phyloP scores from a whole-genome alignment of 2,329 filamentous ascomycete genomes.

The Orbilia oligospora region DNA sequence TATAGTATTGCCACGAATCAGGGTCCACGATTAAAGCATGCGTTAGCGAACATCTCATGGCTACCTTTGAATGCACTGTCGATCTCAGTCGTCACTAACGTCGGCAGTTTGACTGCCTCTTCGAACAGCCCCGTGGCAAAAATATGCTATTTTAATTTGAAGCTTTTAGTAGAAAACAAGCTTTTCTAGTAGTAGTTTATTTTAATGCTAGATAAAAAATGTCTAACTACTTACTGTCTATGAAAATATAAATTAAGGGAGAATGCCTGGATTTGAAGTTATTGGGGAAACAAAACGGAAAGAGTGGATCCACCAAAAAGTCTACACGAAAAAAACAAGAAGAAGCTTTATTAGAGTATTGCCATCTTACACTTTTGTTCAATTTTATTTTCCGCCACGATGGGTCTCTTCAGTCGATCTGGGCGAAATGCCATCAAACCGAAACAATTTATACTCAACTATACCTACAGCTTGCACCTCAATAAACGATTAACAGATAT shows the following conservation, averaged over 20 bases:
- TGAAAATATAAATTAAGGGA: background rate
- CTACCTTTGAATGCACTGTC: background rate
- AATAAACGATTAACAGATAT: slow-evolving; percentile 24
- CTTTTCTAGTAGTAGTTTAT: background rate
- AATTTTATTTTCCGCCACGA: background rate
- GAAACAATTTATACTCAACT: slow-evolving; percentile 25
- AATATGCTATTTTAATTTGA: background rate
- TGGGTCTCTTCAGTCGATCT: slow-evolving; percentile 17
- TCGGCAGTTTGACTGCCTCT: background rate
- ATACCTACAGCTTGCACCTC: slow-evolving; percentile 12
- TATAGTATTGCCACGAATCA: background rate
- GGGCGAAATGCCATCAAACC: slow-evolving; percentile 5
- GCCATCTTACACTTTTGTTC: background rate
- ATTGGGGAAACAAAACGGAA: background rate
- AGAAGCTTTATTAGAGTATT: background rate
- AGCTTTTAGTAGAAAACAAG: background rate
- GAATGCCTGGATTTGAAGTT: background rate
- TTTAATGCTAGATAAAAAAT: background rate
- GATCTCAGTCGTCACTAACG: slow-evolving; percentile 22
- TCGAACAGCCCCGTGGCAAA: slow-evolving; percentile 12
- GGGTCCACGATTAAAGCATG: background rate
- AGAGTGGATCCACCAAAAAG: background rate
- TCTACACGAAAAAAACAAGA: background rate
- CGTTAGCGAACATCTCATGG: slow-evolving; percentile 15
- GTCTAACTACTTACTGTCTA: background rate